Percentiles rank a stretch among this genome's conserved stretches.
phyloP scores from a whole-genome alignment of 129 eudicot genomes.

The Artemisia tridentata region DNA sequence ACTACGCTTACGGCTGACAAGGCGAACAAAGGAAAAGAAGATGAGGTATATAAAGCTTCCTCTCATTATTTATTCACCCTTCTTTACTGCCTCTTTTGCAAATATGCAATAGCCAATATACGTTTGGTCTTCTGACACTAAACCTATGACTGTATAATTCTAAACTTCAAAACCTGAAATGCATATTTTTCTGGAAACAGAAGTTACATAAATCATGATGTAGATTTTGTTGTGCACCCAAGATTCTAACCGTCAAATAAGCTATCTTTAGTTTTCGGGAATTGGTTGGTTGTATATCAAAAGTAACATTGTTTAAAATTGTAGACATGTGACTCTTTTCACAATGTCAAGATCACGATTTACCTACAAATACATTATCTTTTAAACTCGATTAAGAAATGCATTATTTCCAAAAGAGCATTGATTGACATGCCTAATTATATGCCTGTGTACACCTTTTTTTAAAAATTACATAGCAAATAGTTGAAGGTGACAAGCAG shows the following conservation, averaged over 20 bases:
- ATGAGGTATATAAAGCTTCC: slow-evolving; percentile 44
- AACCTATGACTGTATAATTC: background rate
- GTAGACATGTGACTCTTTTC: no score
- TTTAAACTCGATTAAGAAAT: no score
- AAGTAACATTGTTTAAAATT: no score
- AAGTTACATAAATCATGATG: background rate
- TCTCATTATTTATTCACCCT: background rate
- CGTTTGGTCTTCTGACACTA: background rate
- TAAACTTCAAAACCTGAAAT: background rate
- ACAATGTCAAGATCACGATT: no score
- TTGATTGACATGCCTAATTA: no score
- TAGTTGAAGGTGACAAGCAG: no score
- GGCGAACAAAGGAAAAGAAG: slow-evolving; percentile 43
- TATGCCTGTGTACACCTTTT: no score
- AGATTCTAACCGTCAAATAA: background rate
- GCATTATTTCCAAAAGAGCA: no score
- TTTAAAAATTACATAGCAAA: no score
- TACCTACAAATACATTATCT: no score
- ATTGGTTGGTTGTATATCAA: no score
- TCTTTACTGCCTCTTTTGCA: background rate
- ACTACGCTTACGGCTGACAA: slow-evolving; percentile 46
- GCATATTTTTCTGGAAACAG: background rate
- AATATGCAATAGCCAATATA: background rate
- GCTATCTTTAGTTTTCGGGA: no score
- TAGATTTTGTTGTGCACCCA: background rate